A percentile compares a stretch with the other conserved stretches of the same genome.
Conservation (phyloP, 352 stramenopile genomes). For the Pythium chondricola region DNA sequence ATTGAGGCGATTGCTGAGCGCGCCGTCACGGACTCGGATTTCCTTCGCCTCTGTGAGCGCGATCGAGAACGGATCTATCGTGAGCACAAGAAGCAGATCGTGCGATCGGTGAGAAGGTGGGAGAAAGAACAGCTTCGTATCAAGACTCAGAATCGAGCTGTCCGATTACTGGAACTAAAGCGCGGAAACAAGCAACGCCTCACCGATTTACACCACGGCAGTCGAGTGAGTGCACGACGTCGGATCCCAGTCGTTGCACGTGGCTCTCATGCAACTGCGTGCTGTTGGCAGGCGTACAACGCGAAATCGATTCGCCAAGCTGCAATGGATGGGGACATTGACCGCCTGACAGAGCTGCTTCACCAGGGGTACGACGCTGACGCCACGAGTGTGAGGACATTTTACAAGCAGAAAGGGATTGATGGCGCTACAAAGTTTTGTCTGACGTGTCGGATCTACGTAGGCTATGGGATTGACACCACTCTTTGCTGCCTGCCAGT, state of each 20-base stretch:
- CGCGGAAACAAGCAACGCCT: conserved; percentile 8
- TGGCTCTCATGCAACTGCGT: neutral
- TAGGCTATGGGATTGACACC: conserved; percentile 69
- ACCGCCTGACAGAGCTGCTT: conserved; percentile 39
- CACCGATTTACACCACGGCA: conserved; percentile 1
- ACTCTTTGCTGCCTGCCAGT: conserved; percentile 48
- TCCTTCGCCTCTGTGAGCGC: no score
- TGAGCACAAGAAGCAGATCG: neutral
- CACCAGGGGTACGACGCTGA: conserved; percentile 45
- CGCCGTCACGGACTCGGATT: no score
- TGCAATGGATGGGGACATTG: conserved; percentile 47
- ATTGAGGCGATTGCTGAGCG: no score
- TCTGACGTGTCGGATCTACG: neutral
- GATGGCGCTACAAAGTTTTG: neutral
- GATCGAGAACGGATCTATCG: conserved; percentile 1
- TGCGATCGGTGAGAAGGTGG: conserved; percentile 11
- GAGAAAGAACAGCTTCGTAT: conserved; percentile 7
- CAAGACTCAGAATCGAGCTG: conserved; percentile 1
- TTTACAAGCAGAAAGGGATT: neutral
- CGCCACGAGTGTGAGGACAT: conserved; percentile 38
- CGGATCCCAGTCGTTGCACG: neutral
- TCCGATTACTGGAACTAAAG: conserved; percentile 3
- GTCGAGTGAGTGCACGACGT: neutral
- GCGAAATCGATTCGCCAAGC: conserved; percentile 63
- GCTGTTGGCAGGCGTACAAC: conserved; percentile 56